Percentiles rank a stretch among this genome's conserved stretches.
Conservation (phyloP, 306 rosid genomes). For the Prinsepia uniflora region DNA sequence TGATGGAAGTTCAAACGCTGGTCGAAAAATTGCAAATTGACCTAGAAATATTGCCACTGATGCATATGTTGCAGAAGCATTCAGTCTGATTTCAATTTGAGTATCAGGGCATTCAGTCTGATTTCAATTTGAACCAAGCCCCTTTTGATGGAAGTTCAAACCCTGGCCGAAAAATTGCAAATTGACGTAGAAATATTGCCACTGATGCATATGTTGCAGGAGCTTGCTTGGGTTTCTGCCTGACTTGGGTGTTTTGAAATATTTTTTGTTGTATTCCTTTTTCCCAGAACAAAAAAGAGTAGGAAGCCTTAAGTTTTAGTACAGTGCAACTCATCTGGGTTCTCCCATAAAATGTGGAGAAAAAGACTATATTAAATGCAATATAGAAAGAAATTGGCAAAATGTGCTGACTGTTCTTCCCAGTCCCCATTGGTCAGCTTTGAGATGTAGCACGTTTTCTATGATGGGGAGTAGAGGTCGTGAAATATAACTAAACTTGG, state of each 20-base stretch:
- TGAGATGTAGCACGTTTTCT: background rate
- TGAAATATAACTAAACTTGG: background rate
- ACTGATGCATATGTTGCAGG: conserved; percentile 5
- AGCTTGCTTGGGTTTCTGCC: background rate
- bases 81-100: no score
- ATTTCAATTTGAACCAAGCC: conserved; percentile 12
- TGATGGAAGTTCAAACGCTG: no score
- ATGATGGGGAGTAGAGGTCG: background rate
- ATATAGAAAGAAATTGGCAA: background rate
- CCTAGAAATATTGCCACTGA: no score
- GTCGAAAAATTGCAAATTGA: no score
- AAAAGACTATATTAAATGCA: background rate
- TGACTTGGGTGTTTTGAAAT: background rate
- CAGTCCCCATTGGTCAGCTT: background rate
- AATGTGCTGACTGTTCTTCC: background rate
- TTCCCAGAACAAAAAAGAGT: background rate
- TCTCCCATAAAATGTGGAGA: background rate
- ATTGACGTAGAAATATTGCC: background rate
- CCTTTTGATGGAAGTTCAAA: background rate
- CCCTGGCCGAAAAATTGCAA: background rate
- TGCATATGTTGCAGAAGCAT: no score
- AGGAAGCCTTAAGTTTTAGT: background rate
- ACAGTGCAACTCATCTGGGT: background rate
- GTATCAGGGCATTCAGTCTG: conserved; percentile 9
- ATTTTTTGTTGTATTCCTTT: background rate